Conservation (phyloP, 768 basidiomycete genomes). For the Mycena polygramma region DNA sequence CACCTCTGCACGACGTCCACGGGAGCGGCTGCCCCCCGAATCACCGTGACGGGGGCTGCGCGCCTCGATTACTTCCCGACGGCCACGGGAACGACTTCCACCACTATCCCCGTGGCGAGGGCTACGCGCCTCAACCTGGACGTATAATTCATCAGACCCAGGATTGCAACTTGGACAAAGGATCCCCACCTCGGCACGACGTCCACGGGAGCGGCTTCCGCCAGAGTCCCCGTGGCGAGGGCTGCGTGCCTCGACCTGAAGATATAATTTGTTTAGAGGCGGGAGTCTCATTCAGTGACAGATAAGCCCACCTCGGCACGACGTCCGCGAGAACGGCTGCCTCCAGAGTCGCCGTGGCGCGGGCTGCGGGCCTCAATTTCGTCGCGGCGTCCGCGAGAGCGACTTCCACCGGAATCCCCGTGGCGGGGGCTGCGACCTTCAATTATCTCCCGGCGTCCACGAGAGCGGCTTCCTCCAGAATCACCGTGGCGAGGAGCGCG, state of each 20-base stretch:
- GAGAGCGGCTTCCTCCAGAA: slow-evolving; percentile 6
- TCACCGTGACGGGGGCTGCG: slow-evolving; percentile 23
- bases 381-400: not conserved
- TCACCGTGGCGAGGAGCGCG: slow-evolving; percentile 20
- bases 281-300: too few relatives aligned
- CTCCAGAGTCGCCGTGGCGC: slow-evolving; percentile 10
- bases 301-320: slow-evolving; percentile 1
- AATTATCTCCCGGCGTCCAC: slow-evolving; percentile 1
- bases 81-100: slow-evolving; percentile 6
- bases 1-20: slow-evolving; percentile 12
- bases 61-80: slow-evolving; percentile 5
- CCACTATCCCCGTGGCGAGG: slow-evolving; percentile 24
- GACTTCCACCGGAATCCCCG: slow-evolving; percentile 7
- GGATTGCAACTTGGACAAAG: not conserved
- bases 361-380: slow-evolving; percentile 4
- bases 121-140: slow-evolving; percentile 4
- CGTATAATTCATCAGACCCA: not conserved
- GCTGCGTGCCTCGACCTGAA: slow-evolving; percentile 11
- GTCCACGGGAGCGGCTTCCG: slow-evolving; percentile 11
- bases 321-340: slow-evolving; percentile 7
- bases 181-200: not conserved
- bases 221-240: slow-evolving; percentile 24
- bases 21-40: not conserved
- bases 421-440: slow-evolving; percentile 13
- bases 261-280: too few relatives aligned